phyloP scores from a whole-genome alignment of 2,329 filamentous ascomycete genomes.

The Dendryphion nanum region DNA sequence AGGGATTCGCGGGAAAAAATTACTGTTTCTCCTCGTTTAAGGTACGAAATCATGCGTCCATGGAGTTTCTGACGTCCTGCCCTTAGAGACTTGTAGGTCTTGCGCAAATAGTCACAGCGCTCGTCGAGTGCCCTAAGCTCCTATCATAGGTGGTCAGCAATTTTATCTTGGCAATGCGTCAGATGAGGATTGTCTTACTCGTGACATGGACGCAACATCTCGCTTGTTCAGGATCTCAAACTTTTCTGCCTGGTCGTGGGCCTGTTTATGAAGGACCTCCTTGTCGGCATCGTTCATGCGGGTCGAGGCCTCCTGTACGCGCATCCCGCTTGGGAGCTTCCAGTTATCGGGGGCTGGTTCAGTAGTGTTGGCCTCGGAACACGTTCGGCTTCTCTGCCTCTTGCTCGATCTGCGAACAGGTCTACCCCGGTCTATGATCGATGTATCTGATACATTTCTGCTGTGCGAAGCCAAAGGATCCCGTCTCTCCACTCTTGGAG shows the following conservation, averaged over 20 bases:
- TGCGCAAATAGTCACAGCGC: slow-evolving; percentile 73
- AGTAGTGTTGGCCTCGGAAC: slow-evolving; percentile 31
- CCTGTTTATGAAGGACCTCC: slow-evolving; percentile 38
- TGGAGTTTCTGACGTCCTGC: slow-evolving; percentile 76
- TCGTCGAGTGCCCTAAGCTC: slow-evolving; percentile 76
- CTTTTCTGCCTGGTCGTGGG: slow-evolving; percentile 38
- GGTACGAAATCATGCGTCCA: slow-evolving; percentile 72
- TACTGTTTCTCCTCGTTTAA: slow-evolving; percentile 67
- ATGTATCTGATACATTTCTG: slow-evolving; percentile 39
- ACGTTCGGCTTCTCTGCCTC: slow-evolving; percentile 29
- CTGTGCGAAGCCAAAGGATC: slow-evolving; percentile 30
- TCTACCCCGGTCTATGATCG: slow-evolving; percentile 39
- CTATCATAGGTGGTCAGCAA: slow-evolving; percentile 39
- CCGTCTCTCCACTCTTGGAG: slow-evolving; percentile 31
- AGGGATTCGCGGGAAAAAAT: slow-evolving; percentile 73
- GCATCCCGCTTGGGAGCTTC: slow-evolving; percentile 39
- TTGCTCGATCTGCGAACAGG: slow-evolving; percentile 33
- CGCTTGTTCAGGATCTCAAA: slow-evolving; percentile 42
- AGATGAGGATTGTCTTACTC: slow-evolving; percentile 42
- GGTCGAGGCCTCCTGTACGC: slow-evolving; percentile 32
- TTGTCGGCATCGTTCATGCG: slow-evolving; percentile 36
- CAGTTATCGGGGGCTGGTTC: slow-evolving; percentile 30
- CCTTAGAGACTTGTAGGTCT: slow-evolving; percentile 72
- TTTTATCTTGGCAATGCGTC: neutral
- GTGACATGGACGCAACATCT: slow-evolving; percentile 55